Evolutionary conservation across 2,329 filamentous ascomycete genomes (phyloP).

Genomic region (Dothideomycetes sp.): DNA sequence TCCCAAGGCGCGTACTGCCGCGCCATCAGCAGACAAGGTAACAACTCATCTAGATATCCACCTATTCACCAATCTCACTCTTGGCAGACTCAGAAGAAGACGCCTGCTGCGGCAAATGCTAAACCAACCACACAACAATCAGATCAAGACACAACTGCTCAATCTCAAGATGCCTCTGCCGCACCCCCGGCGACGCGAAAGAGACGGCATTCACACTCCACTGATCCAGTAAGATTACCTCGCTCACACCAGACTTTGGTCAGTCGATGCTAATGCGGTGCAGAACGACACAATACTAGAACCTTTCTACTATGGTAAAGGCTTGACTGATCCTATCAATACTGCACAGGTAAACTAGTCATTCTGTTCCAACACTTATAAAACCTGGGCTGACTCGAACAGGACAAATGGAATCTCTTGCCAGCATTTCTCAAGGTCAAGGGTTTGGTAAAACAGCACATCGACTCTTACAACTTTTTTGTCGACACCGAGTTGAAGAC

Average conservation of each 20-base stretch:
- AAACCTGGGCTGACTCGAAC: neutral
- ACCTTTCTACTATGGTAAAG: conserved; percentile 62
- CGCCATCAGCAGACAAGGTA: conserved; percentile 6
- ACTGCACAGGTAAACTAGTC: conserved; percentile 41
- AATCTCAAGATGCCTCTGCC: conserved; percentile 4
- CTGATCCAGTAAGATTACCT: conserved; percentile 8
- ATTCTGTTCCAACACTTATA: neutral
- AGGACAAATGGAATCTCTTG: conserved; percentile 94
- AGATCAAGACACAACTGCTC: neutral
- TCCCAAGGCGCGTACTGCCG: conserved; percentile 11
- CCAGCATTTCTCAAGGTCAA: conserved; percentile 98
- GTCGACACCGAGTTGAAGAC: conserved; percentile 95
- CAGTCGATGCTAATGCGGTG: neutral
- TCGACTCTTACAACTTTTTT: conserved; percentile 98
- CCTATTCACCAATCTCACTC: neutral
- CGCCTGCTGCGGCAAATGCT: conserved; percentile 10
- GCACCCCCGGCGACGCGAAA: conserved; percentile 4
- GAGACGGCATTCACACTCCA: conserved; percentile 13
- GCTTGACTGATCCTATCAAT: conserved; percentile 58
- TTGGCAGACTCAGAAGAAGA: conserved; percentile 12
- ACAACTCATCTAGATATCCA: neutral
- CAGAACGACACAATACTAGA: conserved; percentile 50
- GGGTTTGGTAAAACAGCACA: conserved; percentile 91
- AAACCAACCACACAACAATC: conserved; percentile 1
- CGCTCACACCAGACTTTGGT: neutral